Conservation (phyloP, 2,329 filamentous ascomycete species). For the Hypoxylon sp. region DNA sequence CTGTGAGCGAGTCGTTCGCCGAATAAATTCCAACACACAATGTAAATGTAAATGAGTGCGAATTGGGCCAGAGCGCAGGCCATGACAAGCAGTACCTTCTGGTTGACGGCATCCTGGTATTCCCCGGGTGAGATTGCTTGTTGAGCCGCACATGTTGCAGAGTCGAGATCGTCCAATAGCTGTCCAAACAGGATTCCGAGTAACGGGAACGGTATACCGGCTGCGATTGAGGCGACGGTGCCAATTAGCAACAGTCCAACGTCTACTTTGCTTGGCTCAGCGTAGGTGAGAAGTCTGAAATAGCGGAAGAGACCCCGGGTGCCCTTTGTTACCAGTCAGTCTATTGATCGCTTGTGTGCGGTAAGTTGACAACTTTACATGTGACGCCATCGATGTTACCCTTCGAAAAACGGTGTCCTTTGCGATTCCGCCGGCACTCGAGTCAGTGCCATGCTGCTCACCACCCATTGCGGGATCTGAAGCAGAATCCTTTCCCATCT, state of each 20-base stretch:
- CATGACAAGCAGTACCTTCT: constrained; percentile 70
- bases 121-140: constrained; percentile 47
- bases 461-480: constrained; percentile 31
- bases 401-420: constrained; percentile 24
- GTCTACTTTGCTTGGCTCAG: constrained; percentile 61
- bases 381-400: constrained; percentile 25
- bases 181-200: constrained; percentile 76
- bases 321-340: constrained; percentile 37
- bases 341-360: constrained; percentile 6
- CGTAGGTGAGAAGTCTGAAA: constrained; percentile 63
- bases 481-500: constrained; percentile 38
- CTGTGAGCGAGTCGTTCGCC: constrained; percentile 70
- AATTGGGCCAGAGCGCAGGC: constrained; percentile 73
- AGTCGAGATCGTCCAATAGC: constrained; percentile 73
- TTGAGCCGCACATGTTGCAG: constrained; percentile 64
- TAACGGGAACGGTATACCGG: constrained; percentile 74
- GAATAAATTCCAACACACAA: constrained; percentile 70
- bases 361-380: constrained; percentile 30
- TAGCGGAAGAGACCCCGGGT: constrained; percentile 55
- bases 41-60: constrained; percentile 69
- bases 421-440: constrained; percentile 17
- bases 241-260: constrained; percentile 60
- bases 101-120: constrained; percentile 60
- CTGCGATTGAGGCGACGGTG: constrained; percentile 63
- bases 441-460: constrained; percentile 24